Evolutionary conservation across 2,329 filamentous ascomycete species (phyloP).

Genomic region (Colletotrichum sp.): DNA sequence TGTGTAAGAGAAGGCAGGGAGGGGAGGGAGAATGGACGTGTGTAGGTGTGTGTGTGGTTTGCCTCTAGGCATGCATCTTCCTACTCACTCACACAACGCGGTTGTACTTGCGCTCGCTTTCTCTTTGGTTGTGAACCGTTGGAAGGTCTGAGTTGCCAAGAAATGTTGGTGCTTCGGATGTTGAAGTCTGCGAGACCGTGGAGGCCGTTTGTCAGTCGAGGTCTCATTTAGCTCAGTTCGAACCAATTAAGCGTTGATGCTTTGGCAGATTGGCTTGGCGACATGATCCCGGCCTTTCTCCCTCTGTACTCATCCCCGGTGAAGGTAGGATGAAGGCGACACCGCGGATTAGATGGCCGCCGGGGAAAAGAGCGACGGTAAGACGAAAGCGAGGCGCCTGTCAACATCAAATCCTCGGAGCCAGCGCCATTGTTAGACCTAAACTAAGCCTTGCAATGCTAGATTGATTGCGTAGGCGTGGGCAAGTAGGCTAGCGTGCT

Average conservation of each 20-base stretch:
- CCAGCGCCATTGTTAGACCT: background rate
- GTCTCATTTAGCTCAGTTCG: background rate
- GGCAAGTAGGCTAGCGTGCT: background rate
- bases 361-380: background rate
- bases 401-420: background rate
- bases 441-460: background rate
- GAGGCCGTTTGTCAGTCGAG: background rate
- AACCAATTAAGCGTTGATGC: background rate
- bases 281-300: background rate
- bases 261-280: background rate
- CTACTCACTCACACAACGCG: background rate
- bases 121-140: background rate
- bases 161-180: background rate
- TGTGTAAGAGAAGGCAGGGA: background rate
- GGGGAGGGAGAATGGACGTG: background rate
- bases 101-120: background rate
- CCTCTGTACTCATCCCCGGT: background rate
- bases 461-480: background rate
- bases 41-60: background rate
- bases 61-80: background rate
- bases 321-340: background rate
- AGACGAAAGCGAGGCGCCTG: conserved; percentile 5
- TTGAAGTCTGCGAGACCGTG: background rate
- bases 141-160: conserved; percentile 7
- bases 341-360: background rate